Base-by-base conservation (phyloP, 805 yeast species). In the Ogataea angusta region DNA sequence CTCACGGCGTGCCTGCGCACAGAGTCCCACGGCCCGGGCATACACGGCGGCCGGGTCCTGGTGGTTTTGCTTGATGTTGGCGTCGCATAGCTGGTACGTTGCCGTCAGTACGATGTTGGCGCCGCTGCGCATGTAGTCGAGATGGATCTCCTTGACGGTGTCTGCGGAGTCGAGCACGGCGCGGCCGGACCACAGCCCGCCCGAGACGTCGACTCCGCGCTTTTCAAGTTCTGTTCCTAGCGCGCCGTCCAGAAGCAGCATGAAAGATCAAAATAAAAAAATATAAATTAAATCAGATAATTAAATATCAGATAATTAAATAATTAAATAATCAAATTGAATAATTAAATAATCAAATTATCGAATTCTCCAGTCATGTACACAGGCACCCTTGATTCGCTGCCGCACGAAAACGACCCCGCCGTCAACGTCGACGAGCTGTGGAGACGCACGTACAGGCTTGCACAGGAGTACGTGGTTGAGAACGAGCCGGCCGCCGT, bases 181-280 rank as follows among this genome's bases (percentile, higher is more conserved):
- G 24, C 68, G 51, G 0, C 85, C 80, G 0, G 85, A 76, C 89
- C 90, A 83, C 8, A 82, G 64, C 8, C 68, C 67, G 29, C 73
- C 69, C 31, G 67, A 66, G 12, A 73, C 69, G 35, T 52, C 47
- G 14, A 71, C 63, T 9, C 77, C 73, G 29, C 71, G 56, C 30
- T 64, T 62, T 52, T 80, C 85, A 10, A 82, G 60, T 49, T 75
- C 78, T 0, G 85, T 79, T 0, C 87, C 88, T 30, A 79, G 68
- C 0, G 80, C 87, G 5, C 89, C 88, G 59, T 82, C 86, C 10
- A 70, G 44, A n/a, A 60, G 47, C 10, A 57, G 21, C 42, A 38
- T 38, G n/a, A n/a, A n/a, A n/a, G n/a, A n/a, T n/a, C n/a, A n/a
- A n/a, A n/a, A n/a, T n/a, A n/a, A n/a, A n/a, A n/a, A n/a, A n/a